Base-by-base conservation (phyloP, 306 rosid genomes). In the Fragaria nilgerrensis region DNA sequence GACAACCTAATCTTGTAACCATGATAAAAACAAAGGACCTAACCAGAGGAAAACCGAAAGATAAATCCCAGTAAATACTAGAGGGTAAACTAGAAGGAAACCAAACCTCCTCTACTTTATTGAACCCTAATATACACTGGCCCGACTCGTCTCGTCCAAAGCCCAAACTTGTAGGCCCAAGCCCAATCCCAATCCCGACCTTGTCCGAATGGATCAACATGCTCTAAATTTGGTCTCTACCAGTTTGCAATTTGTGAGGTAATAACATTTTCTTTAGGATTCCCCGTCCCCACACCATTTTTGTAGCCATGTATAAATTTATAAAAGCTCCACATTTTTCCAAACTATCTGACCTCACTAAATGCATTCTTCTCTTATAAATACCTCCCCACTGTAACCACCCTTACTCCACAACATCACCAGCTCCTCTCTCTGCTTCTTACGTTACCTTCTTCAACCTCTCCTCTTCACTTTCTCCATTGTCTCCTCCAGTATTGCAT, bases 401-500 rank as follows among this genome's bases (percentile, higher is more conserved):
- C 49, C 67, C 16, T 23, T 9, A 25, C 39, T 52, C 48, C 37
- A 29, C 49, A 5, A 14, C 74, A 1, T 4, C 56, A 29, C 77
- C 49, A 27, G 23, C 52, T 0, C 80, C 20, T 49, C 72, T 49
- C 66, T 41, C 63, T 0, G 63, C 63, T 56, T 29, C 11, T 50
- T 25, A 36, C 10, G 5, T 43, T 3, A 12, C 7, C 45, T 7
- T 25, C 37, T 22, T 34, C 68, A 11, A 27, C 56, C 25, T 25
- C 25, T 37, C 47, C 6, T 52, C 55, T 0, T 19, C 63, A 32
- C 23, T 9, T 3, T 3, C 45, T 12, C 5, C 66, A 45, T 49
- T 5, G 50, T 76, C 50, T 29, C 37, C 20, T 36, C 4, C 39
- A 34, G 39, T 50, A 7, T 89, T 96, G 99, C 75, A 96, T 96